These are phyloP conservation scores for Rickenella mellea DNA, from an alignment of 768 basidiomycete species.

Conservation along the genomic window DNA sequence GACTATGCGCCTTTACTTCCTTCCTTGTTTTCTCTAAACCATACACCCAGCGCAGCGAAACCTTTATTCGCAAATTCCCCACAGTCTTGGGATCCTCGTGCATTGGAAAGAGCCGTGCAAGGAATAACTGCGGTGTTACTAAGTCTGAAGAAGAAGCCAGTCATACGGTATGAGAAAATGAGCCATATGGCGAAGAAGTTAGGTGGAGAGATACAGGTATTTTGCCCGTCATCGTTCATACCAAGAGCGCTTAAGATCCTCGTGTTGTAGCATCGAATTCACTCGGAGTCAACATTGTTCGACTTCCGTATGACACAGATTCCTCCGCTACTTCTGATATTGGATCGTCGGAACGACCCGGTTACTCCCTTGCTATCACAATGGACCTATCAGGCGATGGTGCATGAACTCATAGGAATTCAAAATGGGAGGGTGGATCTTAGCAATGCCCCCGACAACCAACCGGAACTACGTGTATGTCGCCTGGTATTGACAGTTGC, in stretches of 20 bases:
- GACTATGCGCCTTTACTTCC: constrained; percentile 88
- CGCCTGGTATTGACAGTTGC: background rate
- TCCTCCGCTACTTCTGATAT: constrained; percentile 79
- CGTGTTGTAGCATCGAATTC: constrained; percentile 60
- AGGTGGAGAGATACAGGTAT: constrained; percentile 76
- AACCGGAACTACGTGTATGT: constrained; percentile 74
- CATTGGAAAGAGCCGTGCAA: constrained; percentile 70
- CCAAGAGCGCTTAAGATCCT: constrained; percentile 5
- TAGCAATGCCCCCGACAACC: constrained; percentile 73
- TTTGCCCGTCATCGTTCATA: constrained; percentile 7
- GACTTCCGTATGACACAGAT: constrained; percentile 88
- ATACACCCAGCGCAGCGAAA: constrained; percentile 48
- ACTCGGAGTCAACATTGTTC: constrained; percentile 75
- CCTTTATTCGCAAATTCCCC: constrained; percentile 67
- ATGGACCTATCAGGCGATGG: constrained; percentile 99
- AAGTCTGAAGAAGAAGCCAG: constrained; percentile 91
- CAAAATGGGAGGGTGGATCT: constrained; percentile 89
- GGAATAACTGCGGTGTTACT: constrained; percentile 80
- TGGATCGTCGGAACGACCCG: constrained; percentile 94
- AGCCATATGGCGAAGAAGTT: constrained; percentile 87
- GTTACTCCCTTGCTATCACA: constrained; percentile 93
- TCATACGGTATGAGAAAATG: constrained; percentile 92
- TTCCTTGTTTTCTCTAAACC: constrained; percentile 79
- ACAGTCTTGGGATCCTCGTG: constrained; percentile 65
- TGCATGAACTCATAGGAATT: constrained; percentile 90